Evolutionary conservation across 2,329 filamentous ascomycete species (phyloP), one percentile per base, ranked within the genome.

Genomic region (Mycocentrospora acerina): DNA sequence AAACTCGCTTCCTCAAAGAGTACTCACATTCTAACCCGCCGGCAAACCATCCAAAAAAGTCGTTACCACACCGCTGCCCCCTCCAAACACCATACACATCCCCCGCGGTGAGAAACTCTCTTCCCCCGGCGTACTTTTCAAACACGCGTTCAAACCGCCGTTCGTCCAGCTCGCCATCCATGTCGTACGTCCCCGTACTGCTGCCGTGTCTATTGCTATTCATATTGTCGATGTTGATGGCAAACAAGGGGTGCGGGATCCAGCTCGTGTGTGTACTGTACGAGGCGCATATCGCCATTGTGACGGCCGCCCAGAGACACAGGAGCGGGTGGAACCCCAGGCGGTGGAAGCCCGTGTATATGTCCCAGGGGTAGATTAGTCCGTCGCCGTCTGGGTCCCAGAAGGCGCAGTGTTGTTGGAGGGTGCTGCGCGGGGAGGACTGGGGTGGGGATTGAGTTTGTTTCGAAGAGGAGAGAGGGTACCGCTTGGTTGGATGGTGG

Each of bases 41-140:
- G 15, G 48, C 48, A 27, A 52, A 47, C 51, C 51, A 52, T 2
- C 51, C 51, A 30, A 51, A 50, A 22, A 41, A 48, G 18, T 52
- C 48, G 24, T 50, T 44, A 11, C 44, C 44, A 32, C 46, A 50
- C n/a, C 46, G 40, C 34, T 52, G 43, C 10, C 40, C 46, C 14
- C 31, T 25, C 46, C 46, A 52, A 8, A 50, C 40, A 2, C 39
- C 28, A 17, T 42, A 51, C 16, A 46, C 28, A 7, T 35, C 41
- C 33, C 39, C 32, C 34, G 29, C 17, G 4, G 44, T 50, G 16
- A 54, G 18, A 22, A 48, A 46, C 12, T 44, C 32, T 14, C 44
- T 42, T 15, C 46, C 51, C 4, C 29, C 37, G 1, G 48, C 48
- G 31, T 55, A 55, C 25, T 51, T 53, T 9, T 39, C 26, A 22